Evolutionary conservation across 2,329 filamentous ascomycete genomes (phyloP), one percentile per base, ranked within the genome.

Genomic region (Immersiporthe knoxdaviesiana): DNA sequence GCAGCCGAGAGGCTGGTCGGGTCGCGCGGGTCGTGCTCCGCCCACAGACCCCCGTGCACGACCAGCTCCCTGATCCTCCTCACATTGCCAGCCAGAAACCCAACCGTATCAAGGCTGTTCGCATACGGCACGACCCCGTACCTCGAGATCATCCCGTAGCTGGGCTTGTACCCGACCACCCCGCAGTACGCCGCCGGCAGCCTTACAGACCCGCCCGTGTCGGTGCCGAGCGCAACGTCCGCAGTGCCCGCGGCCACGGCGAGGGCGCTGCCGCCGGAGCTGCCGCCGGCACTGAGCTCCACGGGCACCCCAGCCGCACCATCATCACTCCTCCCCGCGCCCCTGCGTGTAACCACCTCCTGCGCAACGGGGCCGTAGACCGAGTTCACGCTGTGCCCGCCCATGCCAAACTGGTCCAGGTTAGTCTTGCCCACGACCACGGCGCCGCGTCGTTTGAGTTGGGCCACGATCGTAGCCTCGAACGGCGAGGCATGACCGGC

Each of bases 211-310:
- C 94, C 94, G 72, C 94, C 94, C 0, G 94, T 99, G 77, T 99
- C 96, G 27, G 96, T 98, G 24, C 96, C 96, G 37, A 99, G 81
- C 10, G 94, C 94, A 50, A 89, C 68, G 35, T 87, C 82, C 0
- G 83, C 85, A 4, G 84, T 81, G 30, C 86, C 86, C 0, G 85
- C 84, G 27, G 87, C 88, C 50, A 98, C 92, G 18, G 93, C 93
- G 12, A 97, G 88, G 3, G 96, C 96, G 78, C 94, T 97, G 24
- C 96, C 96, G 56, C 96, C 96, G 3, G 95, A 98, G 78, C 94
- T 97, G 39, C 94, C 94, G 50, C 94, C 94, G 0, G 92, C 91
- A 0, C 93, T 96, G 35, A 88, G 78, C 68, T 60, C 76, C 77
- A 58, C 74, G 21, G 44, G 44, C 7, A 10, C n/a, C 70, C 66